Percentiles rank a stretch among this genome's conserved stretches.
Conservation (phyloP, 306 rosid genomes). For the Cucurbita maxima region DNA sequence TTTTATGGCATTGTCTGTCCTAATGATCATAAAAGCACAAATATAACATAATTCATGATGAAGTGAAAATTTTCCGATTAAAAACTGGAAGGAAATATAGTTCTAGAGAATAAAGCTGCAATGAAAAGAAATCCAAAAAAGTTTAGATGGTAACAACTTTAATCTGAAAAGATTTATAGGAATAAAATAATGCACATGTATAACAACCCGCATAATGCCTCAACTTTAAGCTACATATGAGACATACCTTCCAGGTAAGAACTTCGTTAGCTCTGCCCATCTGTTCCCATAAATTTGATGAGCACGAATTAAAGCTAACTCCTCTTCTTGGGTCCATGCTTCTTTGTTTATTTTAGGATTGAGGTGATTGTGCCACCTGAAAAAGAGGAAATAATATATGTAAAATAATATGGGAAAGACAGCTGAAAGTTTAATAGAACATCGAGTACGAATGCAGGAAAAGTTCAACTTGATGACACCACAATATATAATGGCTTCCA, state of each 20-base stretch:
- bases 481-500: neutral
- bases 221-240: neutral
- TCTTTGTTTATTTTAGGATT: slow-evolving; percentile 93
- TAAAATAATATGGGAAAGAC: neutral
- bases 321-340: slow-evolving; percentile 98
- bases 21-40: slow-evolving; percentile 20
- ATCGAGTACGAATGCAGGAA: neutral
- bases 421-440: neutral
- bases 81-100: slow-evolving; percentile 2
- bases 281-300: slow-evolving; percentile 85
- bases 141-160: neutral
- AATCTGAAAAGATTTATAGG: neutral
- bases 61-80: neutral
- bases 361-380: slow-evolving; percentile 99
- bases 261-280: slow-evolving; percentile 95
- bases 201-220: neutral
- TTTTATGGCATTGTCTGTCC: slow-evolving; percentile 98
- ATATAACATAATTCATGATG: neutral
- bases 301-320: slow-evolving; percentile 80
- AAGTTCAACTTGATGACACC: neutral
- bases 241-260: slow-evolving; percentile 85
- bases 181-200: neutral
- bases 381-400: neutral
- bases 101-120: neutral
- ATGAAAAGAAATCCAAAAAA: neutral